Evolutionary conservation across 2,329 filamentous ascomycete genomes (phyloP).

Genomic region (Fusarium sp.): DNA sequence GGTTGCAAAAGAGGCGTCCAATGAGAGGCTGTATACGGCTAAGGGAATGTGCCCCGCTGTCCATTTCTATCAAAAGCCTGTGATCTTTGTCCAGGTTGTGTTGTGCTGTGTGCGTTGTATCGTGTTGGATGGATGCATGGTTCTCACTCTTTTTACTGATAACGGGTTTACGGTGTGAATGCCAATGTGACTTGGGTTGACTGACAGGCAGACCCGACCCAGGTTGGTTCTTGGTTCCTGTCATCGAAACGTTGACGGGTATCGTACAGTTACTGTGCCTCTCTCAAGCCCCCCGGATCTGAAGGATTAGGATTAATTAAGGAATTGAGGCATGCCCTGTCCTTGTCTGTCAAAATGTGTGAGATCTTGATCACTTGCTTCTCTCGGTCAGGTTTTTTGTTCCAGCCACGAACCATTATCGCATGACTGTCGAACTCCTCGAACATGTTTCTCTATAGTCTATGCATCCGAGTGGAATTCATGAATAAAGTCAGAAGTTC

Average conservation of each 20-base stretch:
- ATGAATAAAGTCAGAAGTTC: neutral
- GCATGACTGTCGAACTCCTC: constrained; percentile 12
- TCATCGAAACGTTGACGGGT: constrained; percentile 18
- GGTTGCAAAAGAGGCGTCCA: constrained; percentile 41
- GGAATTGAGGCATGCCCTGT: constrained; percentile 2
- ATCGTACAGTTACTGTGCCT: constrained; percentile 20
- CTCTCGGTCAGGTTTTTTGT: neutral
- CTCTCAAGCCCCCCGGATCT: constrained; percentile 8
- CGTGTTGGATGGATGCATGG: constrained; percentile 35
- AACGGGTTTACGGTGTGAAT: constrained; percentile 26
- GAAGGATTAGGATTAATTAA: constrained; percentile 5
- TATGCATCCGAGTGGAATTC: constrained; percentile 8
- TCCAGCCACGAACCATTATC: constrained; percentile 21
- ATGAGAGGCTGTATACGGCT: constrained; percentile 23
- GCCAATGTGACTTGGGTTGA: constrained; percentile 11
- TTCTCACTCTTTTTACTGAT: constrained; percentile 18
- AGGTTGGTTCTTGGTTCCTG: constrained; percentile 16
- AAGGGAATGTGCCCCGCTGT: constrained; percentile 40
- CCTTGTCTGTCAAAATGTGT: neutral
- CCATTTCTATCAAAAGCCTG: constrained; percentile 18
- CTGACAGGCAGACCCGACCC: neutral
- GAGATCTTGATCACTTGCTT: constrained; percentile 21
- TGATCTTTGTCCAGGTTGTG: constrained; percentile 23
- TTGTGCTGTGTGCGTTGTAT: constrained; percentile 1
- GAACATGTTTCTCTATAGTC: constrained; percentile 15